phyloP scores from a whole-genome alignment of 108 stramenopile species.

The Skeletonema potamos region DNA sequence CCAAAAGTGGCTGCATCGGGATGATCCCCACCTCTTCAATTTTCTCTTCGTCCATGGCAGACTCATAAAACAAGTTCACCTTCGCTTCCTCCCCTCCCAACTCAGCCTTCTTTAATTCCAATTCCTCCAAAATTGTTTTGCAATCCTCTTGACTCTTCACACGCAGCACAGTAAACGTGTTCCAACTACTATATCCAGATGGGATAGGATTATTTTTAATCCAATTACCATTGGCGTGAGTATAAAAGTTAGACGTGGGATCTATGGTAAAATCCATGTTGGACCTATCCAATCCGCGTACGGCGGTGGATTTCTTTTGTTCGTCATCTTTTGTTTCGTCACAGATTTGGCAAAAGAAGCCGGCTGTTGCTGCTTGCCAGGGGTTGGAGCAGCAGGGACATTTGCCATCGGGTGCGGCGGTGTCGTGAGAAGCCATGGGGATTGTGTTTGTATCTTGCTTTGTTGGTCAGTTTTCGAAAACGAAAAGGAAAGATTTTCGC shows the following conservation, averaged over 20 bases:
- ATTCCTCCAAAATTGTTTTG: constrained; percentile 49
- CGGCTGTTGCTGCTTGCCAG: constrained; percentile 61
- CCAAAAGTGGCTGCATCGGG: constrained; percentile 50
- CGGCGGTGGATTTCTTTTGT: not conserved
- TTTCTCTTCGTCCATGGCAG: constrained; percentile 69
- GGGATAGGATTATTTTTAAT: constrained; percentile 82
- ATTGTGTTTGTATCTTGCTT: not conserved
- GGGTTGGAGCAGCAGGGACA: constrained; percentile 48
- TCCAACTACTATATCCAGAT: constrained; percentile 76
- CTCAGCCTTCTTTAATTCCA: constrained; percentile 18
- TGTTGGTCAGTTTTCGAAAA: too few relatives aligned
- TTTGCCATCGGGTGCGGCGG: not conserved
- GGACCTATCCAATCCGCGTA: constrained; percentile 28
- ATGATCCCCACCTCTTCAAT: constrained; percentile 56
- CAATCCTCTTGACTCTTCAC: constrained; percentile 70
- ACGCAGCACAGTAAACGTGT: constrained; percentile 66
- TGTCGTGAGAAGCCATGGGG: not conserved
- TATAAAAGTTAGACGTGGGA: constrained; percentile 58
- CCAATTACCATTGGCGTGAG: constrained; percentile 76
- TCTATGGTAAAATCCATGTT: constrained; percentile 59
- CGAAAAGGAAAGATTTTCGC: too few relatives aligned
- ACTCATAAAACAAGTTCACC: constrained; percentile 65
- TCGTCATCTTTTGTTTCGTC: constrained; percentile 40
- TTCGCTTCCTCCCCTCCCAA: constrained; percentile 45
- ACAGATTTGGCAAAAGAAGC: constrained; percentile 61